Evolutionary conservation across 805 yeast species (phyloP), one percentile per base, ranked within the genome.

Genomic region (Candida succiphila): DNA sequence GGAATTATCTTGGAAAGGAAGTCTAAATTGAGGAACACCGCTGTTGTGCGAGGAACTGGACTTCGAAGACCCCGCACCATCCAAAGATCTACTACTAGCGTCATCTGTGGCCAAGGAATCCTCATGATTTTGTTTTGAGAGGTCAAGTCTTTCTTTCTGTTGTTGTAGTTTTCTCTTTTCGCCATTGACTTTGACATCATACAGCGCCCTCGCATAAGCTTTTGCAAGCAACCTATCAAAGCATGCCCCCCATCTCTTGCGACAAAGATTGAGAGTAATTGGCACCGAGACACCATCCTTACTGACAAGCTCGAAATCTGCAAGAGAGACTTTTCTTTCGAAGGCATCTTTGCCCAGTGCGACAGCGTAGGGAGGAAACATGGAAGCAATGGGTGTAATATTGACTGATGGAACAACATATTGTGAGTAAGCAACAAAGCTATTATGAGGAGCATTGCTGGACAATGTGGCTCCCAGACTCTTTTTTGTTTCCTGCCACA

Each of bases 181-280:
- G 4, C 12, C 4, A 3, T 30, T 12, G 4, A 17, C 26, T 16
- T 7, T 4, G 4, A 17, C 25, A 20, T 48, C 54, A 23, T 61
- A 65, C 6, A 65, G 65, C 0, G 83, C 78, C 37, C 71, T 61
- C 0, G 79, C 73, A 50, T 80, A 83, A 1, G 78, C 82, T 43
- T 70, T 67, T 0, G 86, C 63, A 26, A 82, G 51, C 14, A 81
- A 40, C 41, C 65, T 65, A 41, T 78, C 77, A 47, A 83, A 83
- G 40, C 71, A 77, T 23, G 72, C 54, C 1, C 92, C 92, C 94
- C 94, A 83, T 48, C 92, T 62, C 43, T 76, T 79, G 42, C 82
- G 64, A 34, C 83, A 60, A 4, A 82, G 57, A 41, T 61, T 65
- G 31, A 75, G 38, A 1, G 88, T 79, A 4, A 78, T 73, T 0